Percentiles rank a stretch among this genome's conserved stretches.
Conservation (phyloP, 106 monocot genomes). For the Dioscorea zingiberensis region DNA sequence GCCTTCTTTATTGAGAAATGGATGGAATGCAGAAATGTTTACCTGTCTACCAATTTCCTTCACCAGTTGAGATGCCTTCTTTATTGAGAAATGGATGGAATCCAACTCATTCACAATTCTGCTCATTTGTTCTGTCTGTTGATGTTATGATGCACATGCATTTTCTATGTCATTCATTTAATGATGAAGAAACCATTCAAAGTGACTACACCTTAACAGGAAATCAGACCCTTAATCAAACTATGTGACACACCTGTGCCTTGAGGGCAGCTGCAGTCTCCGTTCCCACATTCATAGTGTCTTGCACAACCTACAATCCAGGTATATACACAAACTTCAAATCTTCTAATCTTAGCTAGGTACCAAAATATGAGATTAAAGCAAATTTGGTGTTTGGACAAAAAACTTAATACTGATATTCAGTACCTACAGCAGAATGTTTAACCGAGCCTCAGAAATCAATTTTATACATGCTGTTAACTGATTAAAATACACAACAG, state of each 20-base stretch:
- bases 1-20: background rate
- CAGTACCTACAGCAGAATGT: no score
- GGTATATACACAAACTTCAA: no score
- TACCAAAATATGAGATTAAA: no score
- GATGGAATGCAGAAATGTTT: background rate
- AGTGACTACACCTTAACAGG: background rate
- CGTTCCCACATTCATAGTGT: conserved; percentile 78
- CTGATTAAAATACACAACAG: no score
- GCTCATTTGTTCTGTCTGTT: conserved; percentile 97
- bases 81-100: conserved; percentile 89
- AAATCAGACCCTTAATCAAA: background rate
- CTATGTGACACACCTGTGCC: conserved; percentile 51
- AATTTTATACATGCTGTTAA: no score
- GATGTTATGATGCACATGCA: background rate
- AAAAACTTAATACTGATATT: no score
- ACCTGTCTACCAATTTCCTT: conserved; percentile 92
- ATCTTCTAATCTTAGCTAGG: no score
- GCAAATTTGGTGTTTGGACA: no score
- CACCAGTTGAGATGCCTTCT: conserved; percentile 85
- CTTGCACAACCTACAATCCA: conserved; percentile 58
- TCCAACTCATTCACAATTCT: conserved; percentile 92
- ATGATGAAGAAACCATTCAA: background rate
- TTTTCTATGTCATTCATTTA: background rate
- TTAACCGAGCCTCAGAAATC: no score
- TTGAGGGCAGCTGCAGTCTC: conserved; percentile 89